Evolutionary conservation across 345 rosid species (phyloP).

Genomic region (Bretschneidera sinensis): DNA sequence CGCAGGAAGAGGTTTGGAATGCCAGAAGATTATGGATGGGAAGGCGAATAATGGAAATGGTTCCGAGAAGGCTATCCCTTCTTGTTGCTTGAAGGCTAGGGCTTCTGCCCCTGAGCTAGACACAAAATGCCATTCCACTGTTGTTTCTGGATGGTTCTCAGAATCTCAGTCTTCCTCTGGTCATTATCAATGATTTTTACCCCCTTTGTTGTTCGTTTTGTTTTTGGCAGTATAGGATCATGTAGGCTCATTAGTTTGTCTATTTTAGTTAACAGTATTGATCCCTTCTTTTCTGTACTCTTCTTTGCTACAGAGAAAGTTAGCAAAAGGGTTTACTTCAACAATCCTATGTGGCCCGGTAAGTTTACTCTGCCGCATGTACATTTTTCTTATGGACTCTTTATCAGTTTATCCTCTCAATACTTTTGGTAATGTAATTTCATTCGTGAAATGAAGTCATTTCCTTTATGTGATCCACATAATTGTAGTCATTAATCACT

Average conservation of each 20-base stretch:
- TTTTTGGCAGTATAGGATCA: not conserved
- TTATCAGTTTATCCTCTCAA: not conserved
- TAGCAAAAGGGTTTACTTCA: slow-evolving; percentile 63
- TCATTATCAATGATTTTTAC: slow-evolving; percentile 25
- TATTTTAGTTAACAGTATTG: slow-evolving; percentile 7
- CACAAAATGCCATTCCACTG: slow-evolving; percentile 89
- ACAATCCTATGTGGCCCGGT: slow-evolving; percentile 99
- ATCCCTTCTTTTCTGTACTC: not conserved
- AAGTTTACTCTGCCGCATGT: not conserved
- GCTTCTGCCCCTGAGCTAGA: slow-evolving; percentile 74
- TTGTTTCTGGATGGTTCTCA: slow-evolving; percentile 99
- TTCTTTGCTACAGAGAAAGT: slow-evolving; percentile 36
- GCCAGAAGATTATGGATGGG: slow-evolving; percentile 98
- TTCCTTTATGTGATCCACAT: too few relatives aligned
- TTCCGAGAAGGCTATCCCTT: slow-evolving; percentile 54
- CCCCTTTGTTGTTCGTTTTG: not conserved
- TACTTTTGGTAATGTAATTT: too few relatives aligned
- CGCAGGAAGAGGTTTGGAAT: slow-evolving; percentile 89
- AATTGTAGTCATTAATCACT: too few relatives aligned
- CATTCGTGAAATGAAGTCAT: too few relatives aligned
- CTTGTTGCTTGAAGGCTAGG: slow-evolving; percentile 90
- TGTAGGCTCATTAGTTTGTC: not conserved
- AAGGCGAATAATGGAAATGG: slow-evolving; percentile 69
- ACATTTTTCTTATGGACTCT: too few relatives aligned
- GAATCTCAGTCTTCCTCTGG: slow-evolving; percentile 60